A percentile compares a stretch with the other conserved stretches of the same genome.
phyloP scores from a whole-genome alignment of 306 rosid species.

The Betula pendula region DNA sequence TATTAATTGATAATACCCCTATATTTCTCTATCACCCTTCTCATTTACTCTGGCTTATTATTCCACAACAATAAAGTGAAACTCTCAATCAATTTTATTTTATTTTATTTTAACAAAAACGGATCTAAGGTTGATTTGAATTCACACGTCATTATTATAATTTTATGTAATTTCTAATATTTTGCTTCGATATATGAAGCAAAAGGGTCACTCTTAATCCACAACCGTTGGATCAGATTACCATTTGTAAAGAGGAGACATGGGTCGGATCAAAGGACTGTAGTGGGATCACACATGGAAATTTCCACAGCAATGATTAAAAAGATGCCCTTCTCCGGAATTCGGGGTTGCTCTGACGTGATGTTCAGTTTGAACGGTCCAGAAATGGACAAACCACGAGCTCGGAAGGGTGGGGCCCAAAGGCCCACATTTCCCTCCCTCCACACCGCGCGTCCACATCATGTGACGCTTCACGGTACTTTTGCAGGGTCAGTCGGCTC shows the following conservation, averaged over 20 bases:
- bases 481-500: constrained; percentile 35
- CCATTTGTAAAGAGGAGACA: too few relatives aligned
- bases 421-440: not conserved
- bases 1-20: too few relatives aligned
- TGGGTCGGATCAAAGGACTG: not conserved
- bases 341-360: constrained; percentile 26
- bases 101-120: too few relatives aligned
- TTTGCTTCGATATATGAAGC: too few relatives aligned
- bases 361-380: constrained; percentile 35
- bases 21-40: too few relatives aligned
- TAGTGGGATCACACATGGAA: not conserved
- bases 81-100: too few relatives aligned
- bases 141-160: too few relatives aligned
- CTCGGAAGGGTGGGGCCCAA: constrained; percentile 24
- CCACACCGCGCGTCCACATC: constrained; percentile 16
- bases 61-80: too few relatives aligned
- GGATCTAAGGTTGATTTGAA: too few relatives aligned
- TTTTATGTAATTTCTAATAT: too few relatives aligned
- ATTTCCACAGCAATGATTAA: constrained; percentile 16
- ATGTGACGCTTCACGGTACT: constrained; percentile 10
- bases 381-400: constrained; percentile 34
- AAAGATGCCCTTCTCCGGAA: constrained; percentile 36
- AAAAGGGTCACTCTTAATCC: too few relatives aligned
- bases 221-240: not conserved
- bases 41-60: too few relatives aligned